Evolutionary conservation across 495 filamentous ascomycete species (phyloP), one percentile per base, ranked within the genome.

Genomic region (Neurospora discreta): DNA sequence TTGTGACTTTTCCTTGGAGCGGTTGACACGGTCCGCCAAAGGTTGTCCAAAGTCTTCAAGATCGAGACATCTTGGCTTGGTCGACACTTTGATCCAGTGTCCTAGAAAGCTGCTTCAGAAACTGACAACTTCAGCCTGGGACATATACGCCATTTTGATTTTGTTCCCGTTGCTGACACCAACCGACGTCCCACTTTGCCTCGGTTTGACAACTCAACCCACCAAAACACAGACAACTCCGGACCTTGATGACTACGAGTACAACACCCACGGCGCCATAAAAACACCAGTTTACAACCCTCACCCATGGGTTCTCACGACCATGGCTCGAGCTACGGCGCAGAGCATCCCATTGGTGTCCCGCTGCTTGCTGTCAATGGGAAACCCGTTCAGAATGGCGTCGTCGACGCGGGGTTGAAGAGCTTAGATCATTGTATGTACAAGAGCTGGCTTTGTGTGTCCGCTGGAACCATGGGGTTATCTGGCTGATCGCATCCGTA

Each of bases 381-480:
- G 67, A 60, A 73, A 41, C 41, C 68, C 8, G 52, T 40, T 15
- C 73, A 75, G 71, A 80, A 80, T 68, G 78, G 79, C 43, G 82
- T 83, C 72, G 88, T 89, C 39, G 91, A 95, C 78, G 92, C 92
- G 70, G 92, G 92, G 40, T 76, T 94, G 74, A 87, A 86, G 74
- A 92, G 89, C 76, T 77, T 92, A 36, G 84, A 93, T 82, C 92
- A 95, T 78, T 95, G 92, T 94, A 87, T 75, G 89, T 78, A 60
- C 23, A 58, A 26, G 23, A 58, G 23, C 23, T 58, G 46, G 46
- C 23, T 16, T 60, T 16, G 52, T 60, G 52, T 60, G 1, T 0
- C 23, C 4, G 20, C 30, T 30, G 52, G 2, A 60, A 8, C 23
- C 52, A 18, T 33, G 30, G 52, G 26, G 52, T 33, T 33, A 60